Conservation (phyloP, 495 filamentous ascomycete species). For the Endocarpon pusillum region DNA sequence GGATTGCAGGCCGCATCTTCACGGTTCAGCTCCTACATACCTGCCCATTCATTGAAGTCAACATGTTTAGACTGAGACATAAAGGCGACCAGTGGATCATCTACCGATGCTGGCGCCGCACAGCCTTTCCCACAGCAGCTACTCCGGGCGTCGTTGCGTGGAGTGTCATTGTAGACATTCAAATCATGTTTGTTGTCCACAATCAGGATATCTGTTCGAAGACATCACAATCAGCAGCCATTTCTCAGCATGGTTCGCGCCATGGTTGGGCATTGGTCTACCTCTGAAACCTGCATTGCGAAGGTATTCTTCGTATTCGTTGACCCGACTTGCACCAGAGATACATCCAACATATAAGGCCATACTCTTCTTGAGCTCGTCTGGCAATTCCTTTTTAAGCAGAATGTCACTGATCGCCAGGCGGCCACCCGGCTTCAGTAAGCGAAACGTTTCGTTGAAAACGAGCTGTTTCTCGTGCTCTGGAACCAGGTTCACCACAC, state of each 20-base stretch:
- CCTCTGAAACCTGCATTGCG: slow-evolving; percentile 35
- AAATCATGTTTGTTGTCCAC: slow-evolving; percentile 35
- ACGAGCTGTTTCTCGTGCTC: slow-evolving; percentile 34
- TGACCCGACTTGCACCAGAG: slow-evolving; percentile 35
- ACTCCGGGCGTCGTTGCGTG: no score
- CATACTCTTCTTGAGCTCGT: slow-evolving; percentile 27
- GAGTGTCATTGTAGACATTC: slow-evolving; percentile 41
- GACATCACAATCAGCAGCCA: no score
- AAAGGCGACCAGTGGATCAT: no score
- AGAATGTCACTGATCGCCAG: slow-evolving; percentile 52
- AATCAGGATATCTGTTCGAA: slow-evolving; percentile 35
- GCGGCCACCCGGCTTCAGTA: slow-evolving; percentile 43
- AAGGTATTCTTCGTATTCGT: slow-evolving; percentile 39
- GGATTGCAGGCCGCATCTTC: no score
- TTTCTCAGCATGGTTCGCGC: neutral
- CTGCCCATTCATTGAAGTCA: no score
- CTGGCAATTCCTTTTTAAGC: slow-evolving; percentile 31
- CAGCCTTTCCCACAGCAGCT: no score
- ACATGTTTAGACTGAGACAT: no score
- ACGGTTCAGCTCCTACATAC: no score
- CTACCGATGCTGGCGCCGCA: no score
- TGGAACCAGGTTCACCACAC: slow-evolving; percentile 50
- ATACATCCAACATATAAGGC: slow-evolving; percentile 44
- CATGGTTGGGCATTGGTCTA: slow-evolving; percentile 17
- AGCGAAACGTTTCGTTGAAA: slow-evolving; percentile 43